phyloP scores from a whole-genome alignment of 176 grass and related monocot genomes.

The Stipa capillata region DNA sequence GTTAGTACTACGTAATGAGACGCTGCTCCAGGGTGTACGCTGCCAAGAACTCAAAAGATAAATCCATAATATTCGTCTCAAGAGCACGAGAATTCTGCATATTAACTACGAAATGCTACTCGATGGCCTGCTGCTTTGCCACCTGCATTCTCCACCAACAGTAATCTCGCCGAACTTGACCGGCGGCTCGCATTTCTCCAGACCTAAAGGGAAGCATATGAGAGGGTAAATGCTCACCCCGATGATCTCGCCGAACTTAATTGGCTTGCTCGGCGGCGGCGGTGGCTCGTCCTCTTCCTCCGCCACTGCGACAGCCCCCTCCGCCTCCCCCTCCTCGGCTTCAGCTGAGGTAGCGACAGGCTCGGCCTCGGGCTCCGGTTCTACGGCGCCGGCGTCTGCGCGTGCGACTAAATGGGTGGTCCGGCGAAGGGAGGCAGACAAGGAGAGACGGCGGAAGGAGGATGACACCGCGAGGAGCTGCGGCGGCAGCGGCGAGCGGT shows the following conservation, averaged over 20 bases:
- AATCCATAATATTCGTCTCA: neutral
- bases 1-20: neutral
- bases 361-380: slow-evolving; percentile 16
- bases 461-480: slow-evolving; percentile 36
- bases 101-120: neutral
- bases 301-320: slow-evolving; percentile 18
- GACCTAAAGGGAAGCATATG: neutral
- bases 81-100: neutral
- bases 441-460: slow-evolving; percentile 36
- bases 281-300: slow-evolving; percentile 31
- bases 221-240: slow-evolving; percentile 70
- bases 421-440: slow-evolving; percentile 36
- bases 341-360: slow-evolving; percentile 28
- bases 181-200: neutral
- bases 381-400: slow-evolving; percentile 27
- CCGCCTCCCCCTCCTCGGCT: slow-evolving; percentile 28
- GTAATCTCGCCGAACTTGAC: neutral
- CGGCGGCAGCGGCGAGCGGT: slow-evolving; percentile 13
- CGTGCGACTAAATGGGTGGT: slow-evolving; percentile 24
- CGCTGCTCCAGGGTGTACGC: neutral
- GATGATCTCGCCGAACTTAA: slow-evolving; percentile 89
- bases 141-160: neutral
- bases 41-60: neutral
- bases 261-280: slow-evolving; percentile 34
- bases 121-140: neutral